Evolutionary conservation across 2,329 filamentous ascomycete genomes (phyloP).

Genomic region (Penicillium sp.): DNA sequence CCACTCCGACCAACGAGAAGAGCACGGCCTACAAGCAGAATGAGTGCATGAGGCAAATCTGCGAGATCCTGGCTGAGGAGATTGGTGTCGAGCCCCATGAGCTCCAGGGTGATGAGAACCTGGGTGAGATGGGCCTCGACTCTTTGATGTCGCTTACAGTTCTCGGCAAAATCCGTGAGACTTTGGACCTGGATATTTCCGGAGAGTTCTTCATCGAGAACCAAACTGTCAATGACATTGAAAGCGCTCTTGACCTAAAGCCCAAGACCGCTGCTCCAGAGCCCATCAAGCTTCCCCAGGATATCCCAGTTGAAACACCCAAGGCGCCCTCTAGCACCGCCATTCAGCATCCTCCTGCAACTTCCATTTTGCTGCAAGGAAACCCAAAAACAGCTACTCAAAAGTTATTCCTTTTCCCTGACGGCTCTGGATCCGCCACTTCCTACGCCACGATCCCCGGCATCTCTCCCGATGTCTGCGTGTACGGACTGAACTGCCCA

Average conservation of each 20-base stretch:
- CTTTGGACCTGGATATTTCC: slow-evolving; percentile 39
- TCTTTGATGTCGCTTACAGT: slow-evolving; percentile 45
- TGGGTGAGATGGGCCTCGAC: slow-evolving; percentile 44
- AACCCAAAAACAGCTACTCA: slow-evolving; percentile 41
- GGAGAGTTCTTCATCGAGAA: slow-evolving; percentile 44
- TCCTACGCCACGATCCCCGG: slow-evolving; percentile 44
- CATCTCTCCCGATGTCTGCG: slow-evolving; percentile 38
- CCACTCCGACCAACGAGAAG: slow-evolving; percentile 28
- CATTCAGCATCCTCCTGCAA: slow-evolving; percentile 35
- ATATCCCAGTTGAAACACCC: slow-evolving; percentile 20
- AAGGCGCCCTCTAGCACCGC: slow-evolving; percentile 14
- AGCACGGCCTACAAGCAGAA: slow-evolving; percentile 21
- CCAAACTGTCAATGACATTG: slow-evolving; percentile 39
- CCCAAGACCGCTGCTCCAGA: slow-evolving; percentile 27
- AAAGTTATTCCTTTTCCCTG: slow-evolving; percentile 43
- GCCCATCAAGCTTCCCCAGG: slow-evolving; percentile 21
- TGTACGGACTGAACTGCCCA: slow-evolving; percentile 43
- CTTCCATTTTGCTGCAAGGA: slow-evolving; percentile 42
- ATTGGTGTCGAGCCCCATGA: slow-evolving; percentile 42
- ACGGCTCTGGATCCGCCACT: slow-evolving; percentile 45
- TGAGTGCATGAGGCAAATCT: slow-evolving; percentile 38
- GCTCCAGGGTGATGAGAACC: slow-evolving; percentile 37
- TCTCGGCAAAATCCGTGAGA: slow-evolving; percentile 43
- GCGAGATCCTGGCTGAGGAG: slow-evolving; percentile 41
- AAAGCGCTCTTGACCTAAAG: slow-evolving; percentile 37